Evolutionary conservation across 192 early-diverging fungal species (phyloP).

Genomic region (Geranomyces variabilis): DNA sequence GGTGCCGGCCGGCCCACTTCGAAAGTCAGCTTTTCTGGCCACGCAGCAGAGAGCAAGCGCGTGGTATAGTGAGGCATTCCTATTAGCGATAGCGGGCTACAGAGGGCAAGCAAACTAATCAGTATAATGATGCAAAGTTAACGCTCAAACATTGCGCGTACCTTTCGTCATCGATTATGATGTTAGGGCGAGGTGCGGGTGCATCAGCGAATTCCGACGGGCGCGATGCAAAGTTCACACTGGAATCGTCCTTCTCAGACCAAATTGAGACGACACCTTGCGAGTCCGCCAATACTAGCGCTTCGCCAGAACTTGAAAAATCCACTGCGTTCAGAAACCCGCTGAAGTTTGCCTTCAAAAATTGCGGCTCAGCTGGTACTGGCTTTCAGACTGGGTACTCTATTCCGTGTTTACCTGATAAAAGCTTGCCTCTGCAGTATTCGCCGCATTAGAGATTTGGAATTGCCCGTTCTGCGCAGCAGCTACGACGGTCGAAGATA

Average conservation of each 20-base stretch:
- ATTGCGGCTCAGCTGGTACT: not conserved
- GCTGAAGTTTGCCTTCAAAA: constrained; percentile 24
- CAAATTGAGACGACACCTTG: constrained; percentile 79
- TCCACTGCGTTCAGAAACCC: constrained; percentile 71
- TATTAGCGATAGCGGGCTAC: constrained; percentile 70
- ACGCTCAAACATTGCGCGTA: constrained; percentile 22
- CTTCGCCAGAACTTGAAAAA: constrained; percentile 77
- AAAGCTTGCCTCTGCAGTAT: constrained; percentile 33
- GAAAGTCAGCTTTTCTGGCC: constrained; percentile 68
- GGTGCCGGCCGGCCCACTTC: constrained; percentile 75
- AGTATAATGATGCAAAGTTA: not conserved
- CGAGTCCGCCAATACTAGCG: constrained; percentile 77
- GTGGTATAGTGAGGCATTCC: constrained; percentile 80
- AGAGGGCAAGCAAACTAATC: not conserved
- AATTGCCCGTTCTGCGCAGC: constrained; percentile 71
- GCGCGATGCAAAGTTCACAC: constrained; percentile 68
- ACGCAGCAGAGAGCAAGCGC: constrained; percentile 73
- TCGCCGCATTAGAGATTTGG: constrained; percentile 68
- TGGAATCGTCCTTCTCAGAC: constrained; percentile 65
- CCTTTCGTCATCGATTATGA: constrained; percentile 60
- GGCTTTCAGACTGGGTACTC: not conserved
- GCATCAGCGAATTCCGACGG: constrained; percentile 57
- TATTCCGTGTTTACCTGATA: constrained; percentile 40
- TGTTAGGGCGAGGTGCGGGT: constrained; percentile 43
- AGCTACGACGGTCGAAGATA: constrained; percentile 66